phyloP scores from a whole-genome alignment of 495 filamentous ascomycete genomes.

The Penicillium cataractarum region DNA sequence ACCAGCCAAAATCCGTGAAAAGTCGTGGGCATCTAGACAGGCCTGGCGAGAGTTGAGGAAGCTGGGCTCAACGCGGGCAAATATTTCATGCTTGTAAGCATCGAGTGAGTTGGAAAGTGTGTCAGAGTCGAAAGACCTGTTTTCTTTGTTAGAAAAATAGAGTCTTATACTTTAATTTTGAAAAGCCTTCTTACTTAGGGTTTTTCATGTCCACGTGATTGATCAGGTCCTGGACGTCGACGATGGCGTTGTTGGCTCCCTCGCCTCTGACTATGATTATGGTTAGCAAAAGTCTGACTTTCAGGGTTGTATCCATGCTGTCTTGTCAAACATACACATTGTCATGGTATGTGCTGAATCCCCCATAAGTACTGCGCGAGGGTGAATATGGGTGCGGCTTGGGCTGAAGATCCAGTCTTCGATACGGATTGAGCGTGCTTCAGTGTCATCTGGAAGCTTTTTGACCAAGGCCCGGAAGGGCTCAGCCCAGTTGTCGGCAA shows the following conservation, averaged over 20 bases:
- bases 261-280: constrained; percentile 52
- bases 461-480: constrained; percentile 55
- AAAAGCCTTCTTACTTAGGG: constrained; percentile 8
- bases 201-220: constrained; percentile 26
- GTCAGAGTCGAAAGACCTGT: constrained; percentile 17
- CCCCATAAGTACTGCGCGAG: constrained; percentile 50
- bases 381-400: constrained; percentile 31
- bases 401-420: constrained; percentile 57
- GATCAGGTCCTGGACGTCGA: constrained; percentile 51
- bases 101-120: constrained; percentile 37
- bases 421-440: constrained; percentile 54
- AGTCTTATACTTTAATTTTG: background rate
- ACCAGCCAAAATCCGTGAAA: constrained; percentile 39
- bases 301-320: no score
- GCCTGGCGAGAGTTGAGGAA: constrained; percentile 61
- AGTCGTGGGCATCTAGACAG: constrained; percentile 66
- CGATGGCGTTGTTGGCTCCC: constrained; percentile 62
- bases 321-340: constrained; percentile 49
- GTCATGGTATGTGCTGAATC: constrained; percentile 62
- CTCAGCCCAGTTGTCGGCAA: constrained; percentile 58
- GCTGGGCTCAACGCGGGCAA: constrained; percentile 51
- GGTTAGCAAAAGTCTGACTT: no score
- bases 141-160: constrained; percentile 1
- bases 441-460: constrained; percentile 48
- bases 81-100: constrained; percentile 55